phyloP scores from a whole-genome alignment of 208 protist genomes.

The Leishmania aethiopica region DNA sequence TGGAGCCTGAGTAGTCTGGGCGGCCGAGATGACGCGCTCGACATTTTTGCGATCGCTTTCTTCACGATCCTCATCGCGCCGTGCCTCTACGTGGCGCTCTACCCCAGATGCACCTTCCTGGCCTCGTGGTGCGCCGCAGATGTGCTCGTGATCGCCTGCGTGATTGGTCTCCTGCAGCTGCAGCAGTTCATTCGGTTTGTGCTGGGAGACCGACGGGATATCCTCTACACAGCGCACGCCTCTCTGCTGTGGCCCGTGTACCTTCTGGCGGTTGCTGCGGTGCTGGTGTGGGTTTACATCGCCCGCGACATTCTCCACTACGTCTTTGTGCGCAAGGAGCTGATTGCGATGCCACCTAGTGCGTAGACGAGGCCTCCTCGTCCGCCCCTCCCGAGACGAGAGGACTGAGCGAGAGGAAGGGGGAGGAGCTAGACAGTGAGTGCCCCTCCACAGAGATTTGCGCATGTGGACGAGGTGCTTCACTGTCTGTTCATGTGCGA shows the following conservation, averaged over 20 bases:
- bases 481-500: background rate
- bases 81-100: conserved; percentile 35
- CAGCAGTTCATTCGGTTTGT: conserved; percentile 92
- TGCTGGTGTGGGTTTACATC: conserved; percentile 37
- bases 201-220: conserved; percentile 57
- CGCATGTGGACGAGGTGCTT: background rate
- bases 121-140: conserved; percentile 93
- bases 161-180: conserved; percentile 91
- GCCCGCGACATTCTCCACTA: background rate
- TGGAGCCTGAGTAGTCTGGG: conserved; percentile 26
- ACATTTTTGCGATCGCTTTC: conserved; percentile 26
- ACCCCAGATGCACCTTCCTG: conserved; percentile 33
- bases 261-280: conserved; percentile 32
- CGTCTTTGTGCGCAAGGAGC: background rate
- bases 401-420: background rate
- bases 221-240: conserved; percentile 53
- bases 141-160: conserved; percentile 87
- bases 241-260: conserved; percentile 61
- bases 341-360: background rate
- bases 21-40: background rate
- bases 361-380: background rate
- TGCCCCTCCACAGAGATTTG: background rate
- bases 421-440: background rate
- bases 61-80: conserved; percentile 54
- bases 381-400: background rate